phyloP scores from a whole-genome alignment of 805 yeast species.

The Yarrowia yakushimensis region DNA sequence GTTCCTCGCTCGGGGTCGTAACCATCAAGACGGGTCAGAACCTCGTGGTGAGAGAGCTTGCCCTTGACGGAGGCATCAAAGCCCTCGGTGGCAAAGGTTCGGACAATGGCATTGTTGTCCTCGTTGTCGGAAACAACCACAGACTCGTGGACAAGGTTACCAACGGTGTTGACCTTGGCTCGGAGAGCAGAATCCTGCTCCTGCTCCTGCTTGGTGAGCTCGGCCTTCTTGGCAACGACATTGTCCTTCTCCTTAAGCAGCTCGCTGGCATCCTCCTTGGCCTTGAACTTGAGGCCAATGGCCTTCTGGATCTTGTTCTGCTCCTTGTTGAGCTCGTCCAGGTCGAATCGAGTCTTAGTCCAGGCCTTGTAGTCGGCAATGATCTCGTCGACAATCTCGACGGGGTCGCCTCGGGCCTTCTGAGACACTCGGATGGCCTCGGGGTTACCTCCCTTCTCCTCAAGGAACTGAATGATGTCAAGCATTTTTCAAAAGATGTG shows the following conservation, averaged over 20 bases:
- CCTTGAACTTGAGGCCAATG: conserved; percentile 87
- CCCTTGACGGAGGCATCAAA: conserved; percentile 69
- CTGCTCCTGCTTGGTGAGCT: conserved; percentile 63
- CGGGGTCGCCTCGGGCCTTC: conserved; percentile 89
- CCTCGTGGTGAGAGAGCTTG: conserved; percentile 93
- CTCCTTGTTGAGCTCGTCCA: conserved; percentile 85
- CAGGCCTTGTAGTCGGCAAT: conserved; percentile 86
- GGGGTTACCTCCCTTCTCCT: conserved; percentile 96
- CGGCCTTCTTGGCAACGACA: conserved; percentile 65
- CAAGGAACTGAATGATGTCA: conserved; percentile 87
- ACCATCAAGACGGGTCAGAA: conserved; percentile 89
- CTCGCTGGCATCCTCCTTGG: conserved; percentile 89
- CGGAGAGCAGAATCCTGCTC: conserved; percentile 73
- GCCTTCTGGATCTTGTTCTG: conserved; percentile 88
- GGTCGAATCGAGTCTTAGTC: conserved; percentile 84
- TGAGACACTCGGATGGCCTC: conserved; percentile 84
- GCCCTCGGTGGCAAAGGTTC: conserved; percentile 82
- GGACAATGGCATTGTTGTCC: conserved; percentile 83
- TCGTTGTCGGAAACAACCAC: conserved; percentile 87
- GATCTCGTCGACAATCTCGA: conserved; percentile 93
- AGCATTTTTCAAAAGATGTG: conserved; percentile 53
- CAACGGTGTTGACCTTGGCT: conserved; percentile 80
- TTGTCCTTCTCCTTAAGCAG: conserved; percentile 77
- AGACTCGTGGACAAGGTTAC: conserved; percentile 90
- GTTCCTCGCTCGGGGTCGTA: conserved; percentile 99